Conservation (phyloP, 2,329 filamentous ascomycete species). For the Clarireedia hainanense region DNA sequence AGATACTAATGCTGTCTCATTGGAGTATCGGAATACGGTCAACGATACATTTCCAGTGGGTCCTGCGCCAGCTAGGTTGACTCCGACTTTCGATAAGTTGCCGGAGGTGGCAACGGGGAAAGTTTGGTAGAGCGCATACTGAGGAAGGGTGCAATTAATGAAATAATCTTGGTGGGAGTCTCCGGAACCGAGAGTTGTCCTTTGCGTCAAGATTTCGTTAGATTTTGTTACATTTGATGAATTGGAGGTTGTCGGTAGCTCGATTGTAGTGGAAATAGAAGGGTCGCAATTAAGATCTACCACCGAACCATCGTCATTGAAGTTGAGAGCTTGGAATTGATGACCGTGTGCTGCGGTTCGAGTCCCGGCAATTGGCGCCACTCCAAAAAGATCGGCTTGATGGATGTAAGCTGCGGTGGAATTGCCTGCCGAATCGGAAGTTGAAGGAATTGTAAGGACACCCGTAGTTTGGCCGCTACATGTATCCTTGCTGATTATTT, state of each 20-base stretch:
- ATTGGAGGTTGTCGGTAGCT: neutral
- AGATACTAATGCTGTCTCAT: conserved; percentile 18
- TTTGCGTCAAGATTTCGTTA: neutral
- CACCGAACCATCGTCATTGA: conserved; percentile 1
- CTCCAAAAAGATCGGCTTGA: conserved; percentile 16
- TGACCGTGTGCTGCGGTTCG: conserved; percentile 1
- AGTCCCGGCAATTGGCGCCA: conserved; percentile 14
- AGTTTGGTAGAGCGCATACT: conserved; percentile 19
- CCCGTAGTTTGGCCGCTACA: conserved; percentile 20
- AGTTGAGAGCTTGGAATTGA: conserved; percentile 5
- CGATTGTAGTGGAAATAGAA: neutral
- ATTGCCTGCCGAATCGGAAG: neutral
- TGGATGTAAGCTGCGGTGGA: conserved; percentile 15
- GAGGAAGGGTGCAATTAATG: conserved; percentile 14
- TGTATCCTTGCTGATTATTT: conserved; percentile 21
- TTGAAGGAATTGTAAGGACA: conserved; percentile 15
- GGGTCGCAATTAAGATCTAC: neutral
- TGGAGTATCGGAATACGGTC: conserved; percentile 18
- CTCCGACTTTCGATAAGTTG: conserved; percentile 10
- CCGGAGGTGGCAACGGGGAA: conserved; percentile 15
- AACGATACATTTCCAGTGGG: conserved; percentile 13
- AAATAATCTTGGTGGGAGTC: conserved; percentile 8
- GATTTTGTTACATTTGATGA: neutral
- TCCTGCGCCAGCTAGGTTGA: conserved; percentile 16
- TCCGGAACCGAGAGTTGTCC: conserved; percentile 12